Evolutionary conservation across 2,329 filamentous ascomycete species (phyloP).

Genomic region (Blumeria graminis): DNA sequence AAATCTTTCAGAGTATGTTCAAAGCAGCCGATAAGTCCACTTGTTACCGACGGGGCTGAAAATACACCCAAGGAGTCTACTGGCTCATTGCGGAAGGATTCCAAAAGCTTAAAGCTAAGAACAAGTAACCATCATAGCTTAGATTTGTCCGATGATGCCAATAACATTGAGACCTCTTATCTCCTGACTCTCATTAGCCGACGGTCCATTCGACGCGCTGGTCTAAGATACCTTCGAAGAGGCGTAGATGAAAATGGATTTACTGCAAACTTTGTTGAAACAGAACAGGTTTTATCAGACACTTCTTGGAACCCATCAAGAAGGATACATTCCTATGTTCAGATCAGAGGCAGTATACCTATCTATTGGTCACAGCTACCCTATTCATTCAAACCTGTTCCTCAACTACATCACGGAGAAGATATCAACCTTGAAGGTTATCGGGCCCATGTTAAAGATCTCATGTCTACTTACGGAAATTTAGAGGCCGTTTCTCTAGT

Average conservation of each 20-base stretch:
- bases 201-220: conserved; percentile 63
- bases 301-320: conserved; percentile 34
- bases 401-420: conserved; percentile 56
- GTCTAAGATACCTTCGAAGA: conserved; percentile 68
- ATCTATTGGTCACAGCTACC: conserved; percentile 89
- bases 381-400: conserved; percentile 75
- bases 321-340: conserved; percentile 61
- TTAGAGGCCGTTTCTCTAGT: conserved; percentile 67
- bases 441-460: conserved; percentile 49
- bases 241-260: conserved; percentile 78
- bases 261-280: conserved; percentile 79
- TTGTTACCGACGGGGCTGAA: not conserved
- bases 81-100: no score
- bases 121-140: no score
- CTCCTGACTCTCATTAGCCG: conserved; percentile 82
- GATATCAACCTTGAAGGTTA: conserved; percentile 60
- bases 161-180: conserved; percentile 4
- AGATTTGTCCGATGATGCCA: no score
- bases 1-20: conserved; percentile 50
- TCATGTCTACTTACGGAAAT: conserved; percentile 46
- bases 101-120: no score
- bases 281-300: conserved; percentile 72
- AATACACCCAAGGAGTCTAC: no score
- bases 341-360: conserved; percentile 76
- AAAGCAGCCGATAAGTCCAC: conserved; percentile 18